phyloP scores from a whole-genome alignment of 139 green algal species.

The Chlamydomonas incerta region DNA sequence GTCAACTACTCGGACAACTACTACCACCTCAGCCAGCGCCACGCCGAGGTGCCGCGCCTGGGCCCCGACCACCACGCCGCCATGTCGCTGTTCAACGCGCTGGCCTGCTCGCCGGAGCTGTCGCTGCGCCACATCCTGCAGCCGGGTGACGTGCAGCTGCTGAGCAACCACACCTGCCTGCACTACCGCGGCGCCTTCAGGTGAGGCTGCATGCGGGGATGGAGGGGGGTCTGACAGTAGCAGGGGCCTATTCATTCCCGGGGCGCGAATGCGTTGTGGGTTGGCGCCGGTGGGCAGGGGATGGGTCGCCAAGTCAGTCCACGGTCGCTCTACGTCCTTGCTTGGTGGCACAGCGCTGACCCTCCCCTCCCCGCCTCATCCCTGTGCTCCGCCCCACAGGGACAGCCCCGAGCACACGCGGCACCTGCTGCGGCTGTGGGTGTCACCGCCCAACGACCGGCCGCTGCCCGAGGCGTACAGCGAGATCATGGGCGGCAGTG shows the following conservation, averaged over 20 bases:
- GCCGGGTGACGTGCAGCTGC: constrained; percentile 76
- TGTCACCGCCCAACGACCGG: constrained; percentile 61
- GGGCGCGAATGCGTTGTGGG: too few species aligned
- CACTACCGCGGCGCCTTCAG: constrained; percentile 67
- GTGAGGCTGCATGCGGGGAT: neutral
- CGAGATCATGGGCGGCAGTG: constrained; percentile 55
- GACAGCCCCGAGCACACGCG: constrained; percentile 56
- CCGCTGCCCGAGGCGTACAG: constrained; percentile 64
- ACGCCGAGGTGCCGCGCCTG: constrained; percentile 64
- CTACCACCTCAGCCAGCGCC: constrained; percentile 67
- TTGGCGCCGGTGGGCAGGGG: too few species aligned
- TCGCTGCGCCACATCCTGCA: constrained; percentile 66
- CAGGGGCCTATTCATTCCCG: too few species aligned
- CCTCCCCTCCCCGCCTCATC: neutral
- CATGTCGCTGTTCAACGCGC: constrained; percentile 59
- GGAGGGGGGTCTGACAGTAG: too few species aligned
- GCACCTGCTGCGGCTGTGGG: constrained; percentile 81
- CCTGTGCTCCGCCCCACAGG: neutral
- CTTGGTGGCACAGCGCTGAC: too few species aligned
- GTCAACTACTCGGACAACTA: constrained; percentile 68
- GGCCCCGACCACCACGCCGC: constrained; percentile 22
- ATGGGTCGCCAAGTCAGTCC: too few species aligned
- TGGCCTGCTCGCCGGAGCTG: constrained; percentile 61
- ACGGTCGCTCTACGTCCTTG: too few species aligned
- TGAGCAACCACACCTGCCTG: constrained; percentile 72